Percentiles rank a stretch among this genome's conserved stretches.
phyloP scores from a whole-genome alignment of 2,329 filamentous ascomycete genomes.

The Claviceps paspali region DNA sequence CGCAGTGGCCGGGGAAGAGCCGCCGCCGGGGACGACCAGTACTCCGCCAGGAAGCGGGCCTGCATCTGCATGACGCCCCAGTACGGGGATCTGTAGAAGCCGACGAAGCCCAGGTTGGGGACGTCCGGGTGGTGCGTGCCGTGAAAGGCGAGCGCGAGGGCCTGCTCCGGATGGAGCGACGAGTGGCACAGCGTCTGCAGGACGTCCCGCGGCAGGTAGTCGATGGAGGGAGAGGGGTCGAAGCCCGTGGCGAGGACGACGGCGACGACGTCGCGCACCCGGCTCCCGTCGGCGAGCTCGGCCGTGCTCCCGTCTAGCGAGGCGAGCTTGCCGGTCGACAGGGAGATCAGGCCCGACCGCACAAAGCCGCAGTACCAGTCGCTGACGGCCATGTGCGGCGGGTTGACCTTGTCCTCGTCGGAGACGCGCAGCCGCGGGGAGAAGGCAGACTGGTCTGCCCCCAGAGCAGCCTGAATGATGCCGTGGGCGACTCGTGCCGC shows the following conservation, averaged over 20 bases:
- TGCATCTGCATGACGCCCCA: constrained; percentile 87
- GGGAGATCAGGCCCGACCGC: constrained; percentile 42
- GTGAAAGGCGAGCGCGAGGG: constrained; percentile 52
- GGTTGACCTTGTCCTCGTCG: constrained; percentile 27
- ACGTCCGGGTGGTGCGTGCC: constrained; percentile 45
- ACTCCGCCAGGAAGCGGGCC: constrained; percentile 47
- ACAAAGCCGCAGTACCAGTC: constrained; percentile 63
- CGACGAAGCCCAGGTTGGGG: constrained; percentile 59
- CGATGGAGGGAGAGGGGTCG: constrained; percentile 45
- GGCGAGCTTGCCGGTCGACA: constrained; percentile 31
- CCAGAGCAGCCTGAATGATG: constrained; percentile 31
- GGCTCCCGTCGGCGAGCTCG: constrained; percentile 14
- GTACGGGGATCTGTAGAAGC: constrained; percentile 71
- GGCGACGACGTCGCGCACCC: constrained; percentile 43
- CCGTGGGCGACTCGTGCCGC: constrained; percentile 38
- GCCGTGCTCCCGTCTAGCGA: constrained; percentile 21
- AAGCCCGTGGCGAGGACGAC: constrained; percentile 68
- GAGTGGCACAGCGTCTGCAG: constrained; percentile 43
- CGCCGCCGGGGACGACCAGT: constrained; percentile 35
- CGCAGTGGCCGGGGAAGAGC: constrained; percentile 16
- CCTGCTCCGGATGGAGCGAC: constrained; percentile 36
- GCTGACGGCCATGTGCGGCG: constrained; percentile 52
- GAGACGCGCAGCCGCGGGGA: constrained; percentile 25
- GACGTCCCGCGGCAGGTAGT: constrained; percentile 44
- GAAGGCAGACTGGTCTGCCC: constrained; percentile 38